phyloP scores from a whole-genome alignment of 306 rosid genomes.

The Rubus parviflorus region DNA sequence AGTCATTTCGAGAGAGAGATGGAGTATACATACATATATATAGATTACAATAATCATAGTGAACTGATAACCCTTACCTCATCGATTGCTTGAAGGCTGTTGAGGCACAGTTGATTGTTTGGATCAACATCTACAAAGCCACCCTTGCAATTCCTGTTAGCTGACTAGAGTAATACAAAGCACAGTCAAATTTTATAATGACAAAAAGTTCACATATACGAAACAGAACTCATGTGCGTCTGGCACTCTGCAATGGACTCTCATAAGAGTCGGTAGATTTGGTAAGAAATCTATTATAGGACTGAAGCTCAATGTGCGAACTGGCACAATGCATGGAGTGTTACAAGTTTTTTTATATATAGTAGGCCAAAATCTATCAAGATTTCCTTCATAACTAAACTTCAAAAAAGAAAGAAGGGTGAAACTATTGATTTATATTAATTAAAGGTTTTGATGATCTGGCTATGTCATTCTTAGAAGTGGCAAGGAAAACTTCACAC shows the following conservation, averaged over 20 bases:
- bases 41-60: background rate
- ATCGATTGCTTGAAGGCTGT: background rate
- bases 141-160: slow-evolving; percentile 13
- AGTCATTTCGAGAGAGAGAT: rapidly evolving
- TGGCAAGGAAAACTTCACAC: background rate
- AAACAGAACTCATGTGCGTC: background rate
- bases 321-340: no score
- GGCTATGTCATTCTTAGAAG: background rate
- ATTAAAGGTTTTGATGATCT: background rate
- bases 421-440: background rate
- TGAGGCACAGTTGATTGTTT: slow-evolving; percentile 11
- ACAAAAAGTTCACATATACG: background rate
- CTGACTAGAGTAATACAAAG: background rate
- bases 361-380: background rate
- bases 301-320: no score
- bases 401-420: background rate
- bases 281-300: no score
- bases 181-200: background rate
- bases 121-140: slow-evolving; percentile 2
- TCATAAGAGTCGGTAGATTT: no score
- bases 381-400: background rate
- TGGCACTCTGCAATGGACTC: background rate
- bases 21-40: no score
- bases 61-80: slow-evolving; percentile 1
- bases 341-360: no score